Conservation (phyloP, 1,284 basidiomycete genomes). For the Pseudozyma sp. region DNA sequence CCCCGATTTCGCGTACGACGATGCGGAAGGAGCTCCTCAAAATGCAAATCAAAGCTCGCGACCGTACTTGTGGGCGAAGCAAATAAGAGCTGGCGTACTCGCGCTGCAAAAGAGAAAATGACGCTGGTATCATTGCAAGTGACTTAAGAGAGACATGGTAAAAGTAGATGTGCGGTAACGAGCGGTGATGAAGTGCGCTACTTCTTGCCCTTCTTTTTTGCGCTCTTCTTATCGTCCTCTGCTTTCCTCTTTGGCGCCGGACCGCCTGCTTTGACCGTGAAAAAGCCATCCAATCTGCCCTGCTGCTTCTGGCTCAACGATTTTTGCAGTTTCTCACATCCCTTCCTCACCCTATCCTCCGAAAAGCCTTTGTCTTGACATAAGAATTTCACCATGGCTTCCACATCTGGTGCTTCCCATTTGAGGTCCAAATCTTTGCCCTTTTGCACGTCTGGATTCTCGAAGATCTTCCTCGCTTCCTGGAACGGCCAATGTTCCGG, state of each 20-base stretch:
- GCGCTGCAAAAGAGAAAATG: too few relatives aligned
- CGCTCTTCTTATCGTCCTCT: conserved; percentile 33
- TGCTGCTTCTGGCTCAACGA: conserved; percentile 92
- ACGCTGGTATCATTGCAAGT: conserved; percentile 29
- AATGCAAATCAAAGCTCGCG: too few relatives aligned
- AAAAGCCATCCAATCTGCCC: conserved; percentile 94
- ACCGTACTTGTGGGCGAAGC: too few relatives aligned
- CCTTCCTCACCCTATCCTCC: conserved; percentile 95
- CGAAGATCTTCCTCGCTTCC: conserved; percentile 89
- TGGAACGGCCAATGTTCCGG: conserved; percentile 98
- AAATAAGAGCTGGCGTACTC: too few relatives aligned
- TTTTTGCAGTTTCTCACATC: conserved; percentile 90
- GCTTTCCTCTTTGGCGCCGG: conserved; percentile 40
- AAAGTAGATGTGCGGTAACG: neutral
- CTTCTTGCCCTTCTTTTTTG: conserved; percentile 56
- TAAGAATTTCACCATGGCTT: conserved; percentile 92
- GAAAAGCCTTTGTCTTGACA: conserved; percentile 97
- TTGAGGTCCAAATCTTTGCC: conserved; percentile 92
- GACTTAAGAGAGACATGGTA: neutral
- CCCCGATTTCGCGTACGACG: too few relatives aligned
- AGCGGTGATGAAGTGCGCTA: neutral
- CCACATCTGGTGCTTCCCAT: conserved; percentile 92
- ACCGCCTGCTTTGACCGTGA: conserved; percentile 69
- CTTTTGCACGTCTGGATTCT: conserved; percentile 87
- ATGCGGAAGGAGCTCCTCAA: too few relatives aligned